A percentile compares a stretch with the other conserved stretches of the same genome.
Conservation (phyloP, 2,329 filamentous ascomycete genomes). For the Aspergillus sp. region DNA sequence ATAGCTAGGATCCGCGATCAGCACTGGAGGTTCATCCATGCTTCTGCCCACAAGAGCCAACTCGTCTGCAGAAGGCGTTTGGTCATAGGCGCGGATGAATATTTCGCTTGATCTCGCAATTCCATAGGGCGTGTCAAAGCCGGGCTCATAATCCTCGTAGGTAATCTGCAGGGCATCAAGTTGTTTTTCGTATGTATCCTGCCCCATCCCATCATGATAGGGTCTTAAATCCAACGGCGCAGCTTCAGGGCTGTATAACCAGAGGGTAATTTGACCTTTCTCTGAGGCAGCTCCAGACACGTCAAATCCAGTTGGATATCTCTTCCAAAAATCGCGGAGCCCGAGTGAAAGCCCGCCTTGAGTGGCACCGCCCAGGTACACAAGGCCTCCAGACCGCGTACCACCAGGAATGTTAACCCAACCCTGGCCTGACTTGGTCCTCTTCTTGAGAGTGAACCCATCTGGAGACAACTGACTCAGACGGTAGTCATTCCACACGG, state of each 20-base stretch:
- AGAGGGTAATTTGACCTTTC: slow-evolving; percentile 54
- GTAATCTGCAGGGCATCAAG: slow-evolving; percentile 61
- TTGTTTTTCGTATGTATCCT: slow-evolving; percentile 57
- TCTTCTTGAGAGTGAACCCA: slow-evolving; percentile 60
- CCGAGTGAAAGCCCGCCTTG: slow-evolving; percentile 59
- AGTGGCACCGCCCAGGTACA: slow-evolving; percentile 57
- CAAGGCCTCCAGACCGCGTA: slow-evolving; percentile 54
- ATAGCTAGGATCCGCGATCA: slow-evolving; percentile 49
- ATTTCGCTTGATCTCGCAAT: slow-evolving; percentile 59
- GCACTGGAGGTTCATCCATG: slow-evolving; percentile 52
- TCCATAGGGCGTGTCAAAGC: slow-evolving; percentile 56
- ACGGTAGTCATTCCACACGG: slow-evolving; percentile 57
- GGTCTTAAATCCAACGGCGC: slow-evolving; percentile 56
- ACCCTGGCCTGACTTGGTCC: slow-evolving; percentile 45
- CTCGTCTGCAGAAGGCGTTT: slow-evolving; percentile 50
- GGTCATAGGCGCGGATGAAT: slow-evolving; percentile 52
- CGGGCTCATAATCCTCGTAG: slow-evolving; percentile 60
- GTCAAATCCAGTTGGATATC: slow-evolving; percentile 59
- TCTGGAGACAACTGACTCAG: slow-evolving; percentile 58
- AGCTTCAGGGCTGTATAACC: slow-evolving; percentile 59
- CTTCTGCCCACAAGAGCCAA: slow-evolving; percentile 45
- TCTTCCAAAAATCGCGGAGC: slow-evolving; percentile 62
- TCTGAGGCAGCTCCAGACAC: slow-evolving; percentile 52
- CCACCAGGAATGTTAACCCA: slow-evolving; percentile 49
- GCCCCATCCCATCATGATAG: slow-evolving; percentile 57